A percentile compares a stretch with the other conserved stretches of the same genome.
Conservation (phyloP, 345 rosid genomes). For the Dovyalis caffra region DNA sequence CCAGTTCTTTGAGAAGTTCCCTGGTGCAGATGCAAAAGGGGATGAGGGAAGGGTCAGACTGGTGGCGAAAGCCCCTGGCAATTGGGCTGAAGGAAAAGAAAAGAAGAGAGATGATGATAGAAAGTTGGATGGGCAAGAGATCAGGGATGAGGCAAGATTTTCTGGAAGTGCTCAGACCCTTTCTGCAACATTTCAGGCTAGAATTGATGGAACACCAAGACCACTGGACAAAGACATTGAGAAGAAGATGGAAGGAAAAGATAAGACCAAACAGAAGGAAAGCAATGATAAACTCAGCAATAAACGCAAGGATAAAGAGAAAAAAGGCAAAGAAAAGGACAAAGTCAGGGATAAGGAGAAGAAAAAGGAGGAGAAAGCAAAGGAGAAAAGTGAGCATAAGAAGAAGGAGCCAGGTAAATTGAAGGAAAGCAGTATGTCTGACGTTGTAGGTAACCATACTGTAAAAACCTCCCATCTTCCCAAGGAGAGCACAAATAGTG, state of each 20-base stretch:
- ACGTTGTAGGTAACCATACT: not conserved
- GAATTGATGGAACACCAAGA: constrained; percentile 29
- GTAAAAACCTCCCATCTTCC: constrained; percentile 11
- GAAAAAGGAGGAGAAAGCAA: constrained; percentile 42
- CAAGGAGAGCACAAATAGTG: constrained; percentile 16
- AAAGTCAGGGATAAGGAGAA: constrained; percentile 37
- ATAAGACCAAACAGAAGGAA: constrained; percentile 36
- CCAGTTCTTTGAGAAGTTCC: constrained; percentile 34
- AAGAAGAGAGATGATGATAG: constrained; percentile 35
- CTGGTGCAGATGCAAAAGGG: constrained; percentile 25
- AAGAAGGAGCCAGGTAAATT: constrained; percentile 37
- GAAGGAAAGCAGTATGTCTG: constrained; percentile 13
- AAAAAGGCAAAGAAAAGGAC: constrained; percentile 32
- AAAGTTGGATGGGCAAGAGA: constrained; percentile 30
- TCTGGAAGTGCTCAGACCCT: constrained; percentile 28
- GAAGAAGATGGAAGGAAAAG: constrained; percentile 38
- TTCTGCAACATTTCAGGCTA: constrained; percentile 32
- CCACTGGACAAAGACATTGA: constrained; percentile 35
- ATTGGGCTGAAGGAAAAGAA: constrained; percentile 27
- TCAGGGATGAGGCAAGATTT: constrained; percentile 19
- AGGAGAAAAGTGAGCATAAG: constrained; percentile 28
- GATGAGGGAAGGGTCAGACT: constrained; percentile 21
- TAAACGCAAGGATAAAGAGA: constrained; percentile 28
- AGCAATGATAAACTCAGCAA: constrained; percentile 30
- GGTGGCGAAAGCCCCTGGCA: constrained; percentile 19